Percentiles rank a stretch among this genome's conserved stretches.
These are phyloP conservation scores for Penicillium sp. DNA, from an alignment of 2,329 filamentous ascomycete species.

Conservation along the genomic window DNA sequence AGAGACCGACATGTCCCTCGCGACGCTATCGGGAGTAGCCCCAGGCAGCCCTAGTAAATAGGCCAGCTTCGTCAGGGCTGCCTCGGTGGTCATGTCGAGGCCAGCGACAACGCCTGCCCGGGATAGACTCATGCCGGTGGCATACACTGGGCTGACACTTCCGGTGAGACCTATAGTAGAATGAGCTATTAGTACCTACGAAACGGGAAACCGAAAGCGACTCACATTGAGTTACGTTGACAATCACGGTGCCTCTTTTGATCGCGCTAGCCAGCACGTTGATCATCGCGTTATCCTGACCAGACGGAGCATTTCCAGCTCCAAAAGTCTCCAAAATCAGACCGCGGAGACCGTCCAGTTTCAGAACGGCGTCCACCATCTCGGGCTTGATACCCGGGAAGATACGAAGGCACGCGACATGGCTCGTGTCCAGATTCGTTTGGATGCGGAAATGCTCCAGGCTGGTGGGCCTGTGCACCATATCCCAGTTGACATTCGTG, in stretches of 20 bases:
- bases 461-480: conserved; percentile 67
- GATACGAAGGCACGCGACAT: conserved; percentile 82
- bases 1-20: conserved; percentile 65
- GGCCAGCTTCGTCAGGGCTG: conserved; percentile 82
- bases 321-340: conserved; percentile 89
- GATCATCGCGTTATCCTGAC: conserved; percentile 71
- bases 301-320: conserved; percentile 83
- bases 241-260: conserved; percentile 72
- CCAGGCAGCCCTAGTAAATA: conserved; percentile 70
- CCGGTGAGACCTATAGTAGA: conserved; percentile 50
- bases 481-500: conserved; percentile 73
- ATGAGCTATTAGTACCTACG: not conserved
- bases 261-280: conserved; percentile 73
- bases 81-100: conserved; percentile 82
- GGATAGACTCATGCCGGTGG: conserved; percentile 69
- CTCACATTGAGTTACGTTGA: conserved; percentile 87
- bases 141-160: conserved; percentile 72
- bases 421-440: conserved; percentile 72
- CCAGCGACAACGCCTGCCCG: conserved; percentile 83
- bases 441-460: conserved; percentile 71
- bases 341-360: conserved; percentile 68
- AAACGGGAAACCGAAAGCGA: conserved; percentile 15
- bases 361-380: conserved; percentile 81
- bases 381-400: conserved; percentile 92
- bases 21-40: conserved; percentile 61